Base-by-base conservation (phyloP, 2,329 filamentous ascomycete genomes). In the Acarospora socialis region DNA sequence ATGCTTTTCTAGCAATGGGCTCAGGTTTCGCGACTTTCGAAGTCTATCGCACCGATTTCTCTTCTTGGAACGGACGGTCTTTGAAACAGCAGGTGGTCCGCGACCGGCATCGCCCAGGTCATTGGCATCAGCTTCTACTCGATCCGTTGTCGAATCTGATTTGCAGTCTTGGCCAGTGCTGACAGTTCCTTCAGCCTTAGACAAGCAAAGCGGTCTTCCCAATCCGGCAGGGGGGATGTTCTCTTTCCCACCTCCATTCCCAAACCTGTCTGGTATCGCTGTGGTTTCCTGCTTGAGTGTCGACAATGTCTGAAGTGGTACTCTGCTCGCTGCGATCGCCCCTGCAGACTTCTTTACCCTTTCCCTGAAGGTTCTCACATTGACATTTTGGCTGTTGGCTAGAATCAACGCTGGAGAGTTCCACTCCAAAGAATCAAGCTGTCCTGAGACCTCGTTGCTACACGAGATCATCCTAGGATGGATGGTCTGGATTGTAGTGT, bases 221-320 rank as follows among this genome's bases (percentile, higher is more conserved):
- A 45, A 18, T 19, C 40, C 32, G 3, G 61, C 62, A 1, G 70
- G 72, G 9, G 70, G 70, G 4, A 73, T 45, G 39, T 77, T 77
- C 47, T 77, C 72, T 43, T 77, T 77, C 4, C 72, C 72, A 4
- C 61, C 61, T 20, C 67, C 66, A 29, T 60, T 59, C 15, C 69
- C 70, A 36, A 55, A 44, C n/a, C 65, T 46, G 43, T 73, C 65
- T 25, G 54, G 44, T 12, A 50, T 47, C 23, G 54, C 50, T 4
- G 53, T 52, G 5, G 49, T 45, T 28, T 57, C 58, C 40, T 67
- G 65, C 5, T 51, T 37, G 32, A 52, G 35, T 17, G 49, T 55
- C 4, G 46, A 37, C 8, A 51, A 57, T 22, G 60, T 55, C 21
- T 62, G 60, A 30, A 75, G 48, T 3, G 70, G 67, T 12, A 52